phyloP scores from a whole-genome alignment of 169 alveolate species.

The Plasmodium adleri region DNA sequence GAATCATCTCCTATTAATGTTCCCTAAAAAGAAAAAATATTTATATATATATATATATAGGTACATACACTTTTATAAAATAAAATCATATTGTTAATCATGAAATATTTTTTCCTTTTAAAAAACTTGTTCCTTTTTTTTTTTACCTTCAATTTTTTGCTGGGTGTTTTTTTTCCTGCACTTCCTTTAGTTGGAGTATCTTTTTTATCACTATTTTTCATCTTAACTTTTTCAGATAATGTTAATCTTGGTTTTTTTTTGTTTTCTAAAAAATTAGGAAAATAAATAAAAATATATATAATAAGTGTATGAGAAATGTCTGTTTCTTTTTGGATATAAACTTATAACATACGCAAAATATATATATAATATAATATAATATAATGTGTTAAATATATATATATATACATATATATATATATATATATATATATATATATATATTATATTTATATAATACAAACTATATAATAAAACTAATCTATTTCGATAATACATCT shows the following conservation, averaged over 20 bases:
- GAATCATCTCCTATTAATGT: constrained; percentile 35
- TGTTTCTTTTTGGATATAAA: not conserved
- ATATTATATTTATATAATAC: too few species aligned
- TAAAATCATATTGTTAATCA: not conserved
- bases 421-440: not conserved
- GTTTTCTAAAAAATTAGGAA: constrained; percentile 28
- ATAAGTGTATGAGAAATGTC: not conserved
- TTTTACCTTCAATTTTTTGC: constrained; percentile 43
- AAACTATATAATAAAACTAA: too few species aligned
- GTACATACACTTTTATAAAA: not conserved
- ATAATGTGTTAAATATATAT: too few species aligned
- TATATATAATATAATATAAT: too few species aligned
- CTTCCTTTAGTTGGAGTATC: constrained; percentile 10
- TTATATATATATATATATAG: not conserved
- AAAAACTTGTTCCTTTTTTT: not conserved
- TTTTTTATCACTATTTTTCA: constrained; percentile 32
- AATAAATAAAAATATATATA: not conserved
- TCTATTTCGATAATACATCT: not conserved
- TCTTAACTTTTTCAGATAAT: constrained; percentile 52
- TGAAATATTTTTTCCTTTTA: not conserved
- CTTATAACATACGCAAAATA: not conserved
- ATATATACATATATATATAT: not conserved
- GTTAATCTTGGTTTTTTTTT: constrained; percentile 67
- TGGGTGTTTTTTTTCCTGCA: constrained; percentile 13
- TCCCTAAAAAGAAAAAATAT: constrained; percentile 8